Conservation (phyloP, 192 early-diverging fungal genomes). For the Kickxella alabastrina region DNA sequence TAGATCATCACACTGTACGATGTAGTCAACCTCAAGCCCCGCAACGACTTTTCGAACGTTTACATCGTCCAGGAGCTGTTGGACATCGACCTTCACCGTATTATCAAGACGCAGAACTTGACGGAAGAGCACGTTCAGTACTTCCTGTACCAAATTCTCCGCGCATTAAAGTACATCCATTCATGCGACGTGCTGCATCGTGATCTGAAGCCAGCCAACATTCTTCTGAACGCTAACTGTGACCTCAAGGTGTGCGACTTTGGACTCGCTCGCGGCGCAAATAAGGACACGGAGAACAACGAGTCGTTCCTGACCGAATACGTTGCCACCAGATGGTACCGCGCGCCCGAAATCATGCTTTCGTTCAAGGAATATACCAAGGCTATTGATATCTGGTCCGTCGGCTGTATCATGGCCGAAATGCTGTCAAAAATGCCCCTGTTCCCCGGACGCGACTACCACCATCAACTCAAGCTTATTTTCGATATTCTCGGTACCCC, state of each 20-base stretch:
- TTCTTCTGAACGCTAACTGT: slow-evolving; percentile 97
- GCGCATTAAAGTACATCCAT: slow-evolving; percentile 91
- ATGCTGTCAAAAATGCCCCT: slow-evolving; percentile 77
- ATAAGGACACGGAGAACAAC: slow-evolving; percentile 74
- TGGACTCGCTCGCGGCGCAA: slow-evolving; percentile 90
- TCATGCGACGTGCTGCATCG: slow-evolving; percentile 91
- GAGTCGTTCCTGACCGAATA: slow-evolving; percentile 95
- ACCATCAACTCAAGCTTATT: slow-evolving; percentile 94
- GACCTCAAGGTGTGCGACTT: slow-evolving; percentile 99
- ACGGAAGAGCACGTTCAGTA: slow-evolving; percentile 89
- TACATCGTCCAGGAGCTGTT: slow-evolving; percentile 73
- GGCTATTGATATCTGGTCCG: slow-evolving; percentile 93
- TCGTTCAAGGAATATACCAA: slow-evolving; percentile 98
- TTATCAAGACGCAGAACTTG: slow-evolving; percentile 79
- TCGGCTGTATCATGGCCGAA: slow-evolving; percentile 84
- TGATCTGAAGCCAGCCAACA: slow-evolving; percentile 94
- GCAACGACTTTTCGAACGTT: slow-evolving; percentile 47
- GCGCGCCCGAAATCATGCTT: slow-evolving; percentile 94
- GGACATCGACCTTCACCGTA: slow-evolving; percentile 88
- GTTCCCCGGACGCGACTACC: slow-evolving; percentile 85
- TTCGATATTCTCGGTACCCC: slow-evolving; percentile 96
- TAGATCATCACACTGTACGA: slow-evolving; percentile 52
- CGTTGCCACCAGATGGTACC: slow-evolving; percentile 92
- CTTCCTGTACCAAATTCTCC: slow-evolving; percentile 85
- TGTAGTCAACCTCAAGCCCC: slow-evolving; percentile 46